phyloP scores from a whole-genome alignment of 2,329 filamentous ascomycete species.

The Phialemonium atrogriseum region DNA sequence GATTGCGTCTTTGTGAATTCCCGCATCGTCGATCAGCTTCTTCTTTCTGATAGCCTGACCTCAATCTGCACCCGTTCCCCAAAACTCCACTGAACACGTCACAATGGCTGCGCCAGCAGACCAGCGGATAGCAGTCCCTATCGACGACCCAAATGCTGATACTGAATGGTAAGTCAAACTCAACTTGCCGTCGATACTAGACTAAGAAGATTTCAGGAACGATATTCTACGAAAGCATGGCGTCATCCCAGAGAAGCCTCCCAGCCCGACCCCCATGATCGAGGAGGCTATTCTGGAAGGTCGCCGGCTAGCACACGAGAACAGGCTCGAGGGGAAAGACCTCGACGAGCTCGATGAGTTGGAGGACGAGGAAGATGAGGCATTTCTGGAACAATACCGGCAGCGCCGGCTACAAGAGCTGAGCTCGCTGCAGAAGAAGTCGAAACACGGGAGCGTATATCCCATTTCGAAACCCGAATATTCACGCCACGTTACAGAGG shows the following conservation, averaged over 20 bases:
- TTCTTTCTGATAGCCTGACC: too few relatives aligned
- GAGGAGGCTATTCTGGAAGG: conserved; percentile 88
- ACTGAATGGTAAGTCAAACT: conserved; percentile 77
- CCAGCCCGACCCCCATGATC: conserved; percentile 90
- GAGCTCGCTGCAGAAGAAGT: conserved; percentile 63
- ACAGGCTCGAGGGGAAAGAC: conserved; percentile 87
- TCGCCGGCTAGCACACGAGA: conserved; percentile 77
- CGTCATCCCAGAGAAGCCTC: conserved; percentile 94
- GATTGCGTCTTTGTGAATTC: too few relatives aligned
- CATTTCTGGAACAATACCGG: conserved; percentile 79
- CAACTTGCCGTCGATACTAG: background rate
- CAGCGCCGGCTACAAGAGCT: conserved; percentile 84
- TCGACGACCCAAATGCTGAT: conserved; percentile 92
- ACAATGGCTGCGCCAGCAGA: conserved; percentile 54
- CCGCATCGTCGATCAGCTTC: too few relatives aligned
- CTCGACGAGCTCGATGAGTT: conserved; percentile 88
- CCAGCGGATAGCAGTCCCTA: conserved; percentile 67
- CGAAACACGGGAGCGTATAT: conserved; percentile 83
- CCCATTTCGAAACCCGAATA: conserved; percentile 94
- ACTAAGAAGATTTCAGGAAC: conserved; percentile 55
- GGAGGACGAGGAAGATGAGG: conserved; percentile 92
- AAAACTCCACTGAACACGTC: background rate
- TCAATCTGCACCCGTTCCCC: too few relatives aligned
- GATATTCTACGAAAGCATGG: conserved; percentile 96
- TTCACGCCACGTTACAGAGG: conserved; percentile 81